A percentile compares a stretch with the other conserved stretches of the same genome.
These are phyloP conservation scores for Saccharomycopsis hybrid DNA, from an alignment of 1,139 yeast genomes.

Conservation along the genomic window DNA sequence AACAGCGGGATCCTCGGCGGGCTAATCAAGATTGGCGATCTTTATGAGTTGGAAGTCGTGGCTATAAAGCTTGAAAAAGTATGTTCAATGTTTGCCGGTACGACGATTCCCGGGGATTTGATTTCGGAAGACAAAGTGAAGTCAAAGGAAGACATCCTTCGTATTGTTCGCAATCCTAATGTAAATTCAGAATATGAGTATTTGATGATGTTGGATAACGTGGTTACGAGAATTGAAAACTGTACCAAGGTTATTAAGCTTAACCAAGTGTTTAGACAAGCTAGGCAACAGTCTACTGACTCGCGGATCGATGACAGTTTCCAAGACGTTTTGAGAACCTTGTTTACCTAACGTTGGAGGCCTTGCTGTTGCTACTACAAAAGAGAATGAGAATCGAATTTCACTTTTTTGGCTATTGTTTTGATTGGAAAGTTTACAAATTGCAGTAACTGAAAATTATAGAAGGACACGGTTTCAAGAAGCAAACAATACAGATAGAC, in stretches of 20 bases:
- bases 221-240: slow-evolving; percentile 59
- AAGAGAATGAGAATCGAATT: too few species aligned
- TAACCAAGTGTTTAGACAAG: neutral
- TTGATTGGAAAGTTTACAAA: too few species aligned
- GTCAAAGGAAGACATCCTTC: slow-evolving; percentile 22
- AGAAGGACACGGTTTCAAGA: too few species aligned
- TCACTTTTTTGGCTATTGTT: too few species aligned
- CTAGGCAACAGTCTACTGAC: too few species aligned
- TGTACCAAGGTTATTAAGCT: slow-evolving; percentile 1
- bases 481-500: too few species aligned
- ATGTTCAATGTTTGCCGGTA: slow-evolving; percentile 33
- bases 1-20: slow-evolving; percentile 27
- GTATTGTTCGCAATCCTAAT: slow-evolving; percentile 27
- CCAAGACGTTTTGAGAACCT: too few species aligned
- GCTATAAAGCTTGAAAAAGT: slow-evolving; percentile 39
- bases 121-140: slow-evolving; percentile 29
- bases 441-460: too few species aligned
- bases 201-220: slow-evolving; percentile 50
- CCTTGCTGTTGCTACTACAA: too few species aligned
- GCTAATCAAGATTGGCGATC: slow-evolving; percentile 38
- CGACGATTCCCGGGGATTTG: slow-evolving; percentile 29
- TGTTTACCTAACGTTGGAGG: too few species aligned
- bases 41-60: slow-evolving; percentile 36
- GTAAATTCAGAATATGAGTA: slow-evolving; percentile 27
- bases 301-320: too few species aligned